Evolutionary conservation across 2,329 filamentous ascomycete species (phyloP).

Genomic region (Leptodontidium sp.): DNA sequence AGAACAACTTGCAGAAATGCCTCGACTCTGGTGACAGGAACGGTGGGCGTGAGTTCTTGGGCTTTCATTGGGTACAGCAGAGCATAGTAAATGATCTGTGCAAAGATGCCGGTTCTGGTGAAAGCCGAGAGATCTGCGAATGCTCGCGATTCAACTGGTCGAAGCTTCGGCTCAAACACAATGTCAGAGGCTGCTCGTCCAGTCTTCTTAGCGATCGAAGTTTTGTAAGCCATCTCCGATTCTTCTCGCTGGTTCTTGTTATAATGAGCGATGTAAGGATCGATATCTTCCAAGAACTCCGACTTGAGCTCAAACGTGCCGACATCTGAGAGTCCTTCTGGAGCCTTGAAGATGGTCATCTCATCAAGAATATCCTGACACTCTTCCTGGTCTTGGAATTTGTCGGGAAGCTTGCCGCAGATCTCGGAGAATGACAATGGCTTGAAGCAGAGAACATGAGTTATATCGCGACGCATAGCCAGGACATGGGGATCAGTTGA

Average conservation of each 20-base stretch:
- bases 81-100: slow-evolving; percentile 88
- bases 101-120: slow-evolving; percentile 85
- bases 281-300: slow-evolving; percentile 85
- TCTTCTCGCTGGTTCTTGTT: slow-evolving; percentile 97
- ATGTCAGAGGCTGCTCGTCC: slow-evolving; percentile 83
- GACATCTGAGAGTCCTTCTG: slow-evolving; percentile 90
- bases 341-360: slow-evolving; percentile 88
- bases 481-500: slow-evolving; percentile 71
- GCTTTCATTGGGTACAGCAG: slow-evolving; percentile 81
- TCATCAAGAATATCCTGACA: slow-evolving; percentile 86
- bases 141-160: slow-evolving; percentile 76
- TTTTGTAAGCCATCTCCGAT: slow-evolving; percentile 87
- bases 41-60: slow-evolving; percentile 71
- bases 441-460: slow-evolving; percentile 95
- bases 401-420: slow-evolving; percentile 84
- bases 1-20: slow-evolving; percentile 91
- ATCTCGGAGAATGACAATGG: slow-evolving; percentile 95
- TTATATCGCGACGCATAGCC: slow-evolving; percentile 86
- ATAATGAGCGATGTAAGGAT: slow-evolving; percentile 96
- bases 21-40: slow-evolving; percentile 85
- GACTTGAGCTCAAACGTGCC: slow-evolving; percentile 93
- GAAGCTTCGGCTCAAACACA: slow-evolving; percentile 88
- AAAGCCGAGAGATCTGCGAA: slow-evolving; percentile 82
- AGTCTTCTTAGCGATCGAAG: slow-evolving; percentile 85
- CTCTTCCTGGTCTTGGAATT: slow-evolving; percentile 86